Percentiles rank a stretch among this genome's conserved stretches.
Evolutionary conservation across 805 yeast genomes (phyloP).

Genomic region (Candida broadrunensis): DNA sequence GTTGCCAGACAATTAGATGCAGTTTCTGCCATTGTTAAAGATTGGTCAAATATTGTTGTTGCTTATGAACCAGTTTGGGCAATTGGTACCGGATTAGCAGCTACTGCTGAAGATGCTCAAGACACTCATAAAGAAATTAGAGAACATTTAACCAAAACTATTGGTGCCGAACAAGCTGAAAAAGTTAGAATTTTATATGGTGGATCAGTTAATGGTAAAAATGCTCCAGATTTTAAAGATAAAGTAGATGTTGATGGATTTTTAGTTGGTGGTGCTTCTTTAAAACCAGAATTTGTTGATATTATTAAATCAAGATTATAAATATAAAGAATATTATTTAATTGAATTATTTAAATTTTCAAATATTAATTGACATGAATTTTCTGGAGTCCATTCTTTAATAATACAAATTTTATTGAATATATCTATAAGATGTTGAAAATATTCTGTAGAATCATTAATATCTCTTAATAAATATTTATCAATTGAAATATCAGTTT

Average conservation of each 20-base stretch:
- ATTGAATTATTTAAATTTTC: not conserved
- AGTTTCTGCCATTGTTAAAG: constrained; percentile 72
- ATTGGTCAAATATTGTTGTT: constrained; percentile 90
- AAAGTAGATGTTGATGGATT: constrained; percentile 95
- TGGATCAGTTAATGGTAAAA: constrained; percentile 96
- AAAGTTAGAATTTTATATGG: constrained; percentile 91
- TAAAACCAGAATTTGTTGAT: constrained; percentile 96
- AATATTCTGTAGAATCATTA: constrained; percentile 13
- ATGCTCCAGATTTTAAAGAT: constrained; percentile 86
- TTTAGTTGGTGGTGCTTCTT: constrained; percentile 99
- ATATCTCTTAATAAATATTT: constrained; percentile 6
- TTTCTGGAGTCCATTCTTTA: constrained; percentile 8
- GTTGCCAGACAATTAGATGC: constrained; percentile 89
- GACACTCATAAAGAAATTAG: constrained; percentile 89
- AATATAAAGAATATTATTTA: constrained; percentile 6
- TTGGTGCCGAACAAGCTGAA: constrained; percentile 77
- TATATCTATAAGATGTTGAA: constrained; percentile 18
- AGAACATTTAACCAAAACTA: constrained; percentile 69
- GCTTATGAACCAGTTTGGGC: constrained; percentile 99
- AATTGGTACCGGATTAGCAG: constrained; percentile 98
- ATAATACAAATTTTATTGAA: constrained; percentile 11
- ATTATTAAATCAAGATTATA: constrained; percentile 89
- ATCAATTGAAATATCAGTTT: constrained; percentile 37
- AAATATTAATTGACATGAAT: not conserved
- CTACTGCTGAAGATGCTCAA: constrained; percentile 98